phyloP scores from a whole-genome alignment of 345 rosid species.

The Eucalyptus regnans region DNA sequence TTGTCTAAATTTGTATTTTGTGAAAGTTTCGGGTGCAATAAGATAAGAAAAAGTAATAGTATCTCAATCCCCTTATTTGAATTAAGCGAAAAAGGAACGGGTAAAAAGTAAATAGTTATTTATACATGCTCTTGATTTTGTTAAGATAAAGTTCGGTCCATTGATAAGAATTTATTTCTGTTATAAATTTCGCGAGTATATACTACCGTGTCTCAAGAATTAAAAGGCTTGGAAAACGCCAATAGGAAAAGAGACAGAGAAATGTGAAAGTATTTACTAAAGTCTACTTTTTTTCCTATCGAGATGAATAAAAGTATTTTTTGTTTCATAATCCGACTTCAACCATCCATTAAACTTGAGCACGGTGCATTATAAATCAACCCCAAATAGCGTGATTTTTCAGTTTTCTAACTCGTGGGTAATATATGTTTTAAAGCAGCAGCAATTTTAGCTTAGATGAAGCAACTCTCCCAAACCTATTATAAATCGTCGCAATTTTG shows the following conservation, averaged over 20 bases:
- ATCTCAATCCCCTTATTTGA: not conserved
- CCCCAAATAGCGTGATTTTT: fast-evolving
- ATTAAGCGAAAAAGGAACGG: not conserved
- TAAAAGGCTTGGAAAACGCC: not conserved
- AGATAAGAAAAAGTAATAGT: not conserved
- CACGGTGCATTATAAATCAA: not conserved
- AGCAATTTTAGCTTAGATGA: too few species aligned
- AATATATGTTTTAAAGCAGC: too few species aligned
- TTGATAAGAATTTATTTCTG: not conserved
- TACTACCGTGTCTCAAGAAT: not conserved
- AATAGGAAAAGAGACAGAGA: not conserved
- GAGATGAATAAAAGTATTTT: not conserved
- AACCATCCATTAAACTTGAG: not conserved
- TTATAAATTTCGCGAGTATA: not conserved
- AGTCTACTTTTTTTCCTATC: not conserved
- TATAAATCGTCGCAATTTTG: not conserved
- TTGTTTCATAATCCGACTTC: not conserved
- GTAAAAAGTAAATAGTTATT: not conserved
- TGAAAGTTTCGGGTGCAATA: not conserved
- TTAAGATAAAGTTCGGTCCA: not conserved
- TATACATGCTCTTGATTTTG: not conserved
- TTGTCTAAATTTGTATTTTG: not conserved
- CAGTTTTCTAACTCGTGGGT: not conserved
- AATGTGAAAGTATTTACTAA: not conserved
- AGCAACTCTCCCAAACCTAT: not conserved